These are phyloP conservation scores for Sextonia rubra DNA, from an alignment of 164 flowering plant species.

Conservation along the genomic window DNA sequence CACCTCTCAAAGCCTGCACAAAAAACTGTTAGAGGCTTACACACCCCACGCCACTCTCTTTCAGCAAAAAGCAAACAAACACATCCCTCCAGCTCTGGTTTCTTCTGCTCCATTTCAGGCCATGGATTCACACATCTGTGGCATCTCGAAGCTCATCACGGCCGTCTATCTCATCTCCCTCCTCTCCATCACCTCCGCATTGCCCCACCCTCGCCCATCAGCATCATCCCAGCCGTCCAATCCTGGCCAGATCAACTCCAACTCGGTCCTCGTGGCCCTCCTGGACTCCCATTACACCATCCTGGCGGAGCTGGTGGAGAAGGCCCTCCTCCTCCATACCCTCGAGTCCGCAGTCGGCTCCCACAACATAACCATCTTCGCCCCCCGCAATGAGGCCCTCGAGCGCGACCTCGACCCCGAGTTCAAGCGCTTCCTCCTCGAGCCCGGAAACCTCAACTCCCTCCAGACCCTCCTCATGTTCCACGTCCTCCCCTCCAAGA, in stretches of 20 bases:
- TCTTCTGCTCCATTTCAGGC: neutral
- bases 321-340: constrained; percentile 53
- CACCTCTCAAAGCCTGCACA: neutral
- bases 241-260: constrained; percentile 46
- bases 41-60: neutral
- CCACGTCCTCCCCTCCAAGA: constrained; percentile 56
- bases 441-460: constrained; percentile 60
- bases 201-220: constrained; percentile 14
- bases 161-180: neutral
- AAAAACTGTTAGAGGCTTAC: neutral
- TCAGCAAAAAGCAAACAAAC: neutral
- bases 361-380: constrained; percentile 65
- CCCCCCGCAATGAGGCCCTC: constrained; percentile 65
- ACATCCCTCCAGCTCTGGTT: no score
- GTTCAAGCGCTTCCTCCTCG: constrained; percentile 71
- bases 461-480: constrained; percentile 53
- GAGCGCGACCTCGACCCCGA: constrained; percentile 72
- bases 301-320: constrained; percentile 63
- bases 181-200: constrained; percentile 21
- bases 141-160: neutral
- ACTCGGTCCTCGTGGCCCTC: constrained; percentile 64
- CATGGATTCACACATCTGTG: neutral
- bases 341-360: constrained; percentile 50
- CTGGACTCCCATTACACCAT: constrained; percentile 80
- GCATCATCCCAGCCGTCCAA: constrained; percentile 10